Evolutionary conservation across 2,329 filamentous ascomycete genomes (phyloP), one percentile per base, ranked within the genome.

Genomic region (Thielaviopsis euricoi): DNA sequence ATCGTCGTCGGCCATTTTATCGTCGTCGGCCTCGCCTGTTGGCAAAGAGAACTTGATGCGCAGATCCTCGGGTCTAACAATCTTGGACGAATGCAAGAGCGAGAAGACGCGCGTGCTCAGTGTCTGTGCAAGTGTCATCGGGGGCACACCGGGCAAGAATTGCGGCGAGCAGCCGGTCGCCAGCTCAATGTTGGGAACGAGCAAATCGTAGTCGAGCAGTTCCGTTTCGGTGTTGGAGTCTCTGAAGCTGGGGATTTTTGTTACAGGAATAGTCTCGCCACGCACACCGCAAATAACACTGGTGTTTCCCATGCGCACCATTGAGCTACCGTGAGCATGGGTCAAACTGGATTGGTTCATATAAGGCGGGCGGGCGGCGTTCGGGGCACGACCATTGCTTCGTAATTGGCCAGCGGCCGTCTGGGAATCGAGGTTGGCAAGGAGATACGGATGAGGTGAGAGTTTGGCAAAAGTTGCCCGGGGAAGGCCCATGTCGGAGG

Each of bases 221-320:
- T 81, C 81, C 56, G 69, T 65, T 62, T 71, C 62, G 61, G 63
- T 61, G 66, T 71, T 65, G 63, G 69, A 65, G 6, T 46, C 54
- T 65, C 84, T 73, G 70, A 77, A 85, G 64, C 81, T 82, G 53
- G 84, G 83, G 60, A 94, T 87, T 67, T 88, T 82, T 54, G 79
- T 77, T 2, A 86, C 83, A 53, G 83, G 76, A 25, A 98, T 75
- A 6, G 95, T 83, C 71, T 98, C 93, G 56, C 79, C 90, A 51
- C 91, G 82, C 21, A 98, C 82, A 59, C 91, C 93, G 67, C 90
- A 96, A 43, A 98, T 90, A n/a, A 90, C 88, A 0, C 89, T 89
- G 1, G 91, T 97, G 69, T 94, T 88, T 52, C 93, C 93, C 55
- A 87, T 76, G 40, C 93, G 82, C 54, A 97, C 86, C 0, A 97